phyloP scores from a whole-genome alignment of 768 basidiomycete species.

The Gymnopilus dilepis region DNA sequence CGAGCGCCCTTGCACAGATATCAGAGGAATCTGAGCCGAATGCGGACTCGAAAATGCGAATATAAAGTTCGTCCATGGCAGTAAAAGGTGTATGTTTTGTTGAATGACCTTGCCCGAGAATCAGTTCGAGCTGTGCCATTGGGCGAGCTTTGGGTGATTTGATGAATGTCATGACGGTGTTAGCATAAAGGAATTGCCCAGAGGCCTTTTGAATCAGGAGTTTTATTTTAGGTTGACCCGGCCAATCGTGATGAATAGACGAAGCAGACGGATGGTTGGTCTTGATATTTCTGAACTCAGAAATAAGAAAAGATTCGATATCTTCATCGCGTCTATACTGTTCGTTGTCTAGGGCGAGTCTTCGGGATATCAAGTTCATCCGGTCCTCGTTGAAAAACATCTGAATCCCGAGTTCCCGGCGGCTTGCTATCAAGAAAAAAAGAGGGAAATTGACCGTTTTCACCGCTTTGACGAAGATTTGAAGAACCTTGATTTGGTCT shows the following conservation, averaged over 20 bases:
- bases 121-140: neutral
- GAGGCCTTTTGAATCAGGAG: conserved; percentile 2
- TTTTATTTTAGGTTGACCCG: neutral
- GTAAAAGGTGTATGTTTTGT: neutral
- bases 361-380: neutral
- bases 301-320: neutral
- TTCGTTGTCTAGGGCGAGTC: conserved; percentile 2
- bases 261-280: neutral
- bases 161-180: conserved; percentile 12
- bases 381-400: neutral
- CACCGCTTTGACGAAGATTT: neutral
- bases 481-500: neutral
- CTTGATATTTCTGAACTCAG: conserved; percentile 7
- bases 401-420: conserved; percentile 2
- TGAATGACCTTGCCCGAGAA: neutral
- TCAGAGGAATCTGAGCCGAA: neutral
- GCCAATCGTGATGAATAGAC: neutral
- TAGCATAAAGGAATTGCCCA: conserved; percentile 11
- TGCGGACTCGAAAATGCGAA: neutral
- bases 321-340: conserved; percentile 3
- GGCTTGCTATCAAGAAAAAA: neutral
- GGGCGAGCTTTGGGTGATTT: neutral
- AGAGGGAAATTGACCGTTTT: neutral
- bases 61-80: conserved; percentile 7
- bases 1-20: neutral